Base-by-base conservation (phyloP, 164 flowering plant genomes). In the Piper betle region DNA sequence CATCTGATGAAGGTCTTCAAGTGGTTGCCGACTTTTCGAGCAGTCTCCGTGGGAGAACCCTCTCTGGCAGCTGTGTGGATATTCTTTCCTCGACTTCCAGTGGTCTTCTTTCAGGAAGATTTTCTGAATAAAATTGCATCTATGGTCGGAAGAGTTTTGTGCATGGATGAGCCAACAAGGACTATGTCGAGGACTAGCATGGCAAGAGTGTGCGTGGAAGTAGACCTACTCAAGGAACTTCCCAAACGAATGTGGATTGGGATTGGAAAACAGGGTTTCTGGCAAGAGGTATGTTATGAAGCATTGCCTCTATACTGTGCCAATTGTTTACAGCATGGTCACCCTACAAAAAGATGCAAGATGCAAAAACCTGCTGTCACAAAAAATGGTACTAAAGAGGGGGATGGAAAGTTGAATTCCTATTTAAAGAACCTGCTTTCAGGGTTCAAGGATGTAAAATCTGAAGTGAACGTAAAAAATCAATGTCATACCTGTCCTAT, bases 1-100 rank as follows among this genome's bases (percentile, higher is more conserved):
- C 58, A 33, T 55, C 39, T 55, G 58, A 55, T 55, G 58, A 55
- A 55, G 58, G 58, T 55, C 17, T 33, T 55, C 15, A 55, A 55
- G 38, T 55, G 58, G 58, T 8, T 38, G 3, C 58, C 58, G 15
- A 3, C 39, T 19, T 55, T 55, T 38, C 37, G 58, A 55, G 12
- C 50, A 46, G 10, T 15, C 9, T 37, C 57, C 12, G 25, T 7
- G 39, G 39, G 58, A 25, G 58, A 55, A 39, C 58, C 58, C 13
- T 33, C 58, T 55, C 38, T 55, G 39, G 58, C 58, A 1, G 58
- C 58, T 4, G 15, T 55, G 17, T 55, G 58, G 58, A 38, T 55
- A 13, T 33, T 15, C 4, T 33, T 55, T 33, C 58, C 58, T 55
- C 58, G 12, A 5, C 58, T 55, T 10, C 58, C 58, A 25, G 17